phyloP scores from a whole-genome alignment of 2,329 filamentous ascomycete genomes.

The Didymella segeticola region DNA sequence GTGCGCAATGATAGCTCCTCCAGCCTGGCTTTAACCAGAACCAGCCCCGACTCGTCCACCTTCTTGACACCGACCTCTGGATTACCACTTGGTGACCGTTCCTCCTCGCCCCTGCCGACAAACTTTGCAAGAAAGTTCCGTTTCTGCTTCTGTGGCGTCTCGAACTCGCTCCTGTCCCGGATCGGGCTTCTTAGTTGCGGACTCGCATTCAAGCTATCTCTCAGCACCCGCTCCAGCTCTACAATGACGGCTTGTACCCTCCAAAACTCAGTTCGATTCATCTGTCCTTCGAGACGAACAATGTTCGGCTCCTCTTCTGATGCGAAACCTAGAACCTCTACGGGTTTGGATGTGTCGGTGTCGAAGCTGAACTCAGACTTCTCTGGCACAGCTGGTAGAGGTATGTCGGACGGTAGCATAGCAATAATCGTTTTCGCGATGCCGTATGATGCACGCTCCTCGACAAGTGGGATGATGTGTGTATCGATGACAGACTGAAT shows the following conservation, averaged over 20 bases:
- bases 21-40: slow-evolving; percentile 37
- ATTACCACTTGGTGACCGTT: slow-evolving; percentile 25
- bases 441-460: slow-evolving; percentile 49
- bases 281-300: slow-evolving; percentile 49
- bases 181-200: slow-evolving; percentile 15
- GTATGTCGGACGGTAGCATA: slow-evolving; percentile 54
- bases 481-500: slow-evolving; percentile 49
- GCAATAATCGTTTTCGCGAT: slow-evolving; percentile 54
- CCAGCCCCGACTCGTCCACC: slow-evolving; percentile 20
- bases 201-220: slow-evolving; percentile 40
- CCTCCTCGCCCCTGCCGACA: slow-evolving; percentile 29
- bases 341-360: slow-evolving; percentile 20
- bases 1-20: slow-evolving; percentile 46
- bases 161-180: slow-evolving; percentile 1
- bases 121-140: slow-evolving; percentile 34
- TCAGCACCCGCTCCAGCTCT: slow-evolving; percentile 49
- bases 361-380: slow-evolving; percentile 45
- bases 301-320: slow-evolving; percentile 50
- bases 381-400: slow-evolving; percentile 28
- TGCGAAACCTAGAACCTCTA: slow-evolving; percentile 51
- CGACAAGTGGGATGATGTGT: slow-evolving; percentile 52
- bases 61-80: slow-evolving; percentile 29
- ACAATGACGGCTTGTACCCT: slow-evolving; percentile 49
- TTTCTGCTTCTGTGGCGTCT: slow-evolving; percentile 15
- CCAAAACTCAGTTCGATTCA: slow-evolving; percentile 55